Base-by-base conservation (phyloP, 306 rosid species). In the Spatholobus suberectus region DNA sequence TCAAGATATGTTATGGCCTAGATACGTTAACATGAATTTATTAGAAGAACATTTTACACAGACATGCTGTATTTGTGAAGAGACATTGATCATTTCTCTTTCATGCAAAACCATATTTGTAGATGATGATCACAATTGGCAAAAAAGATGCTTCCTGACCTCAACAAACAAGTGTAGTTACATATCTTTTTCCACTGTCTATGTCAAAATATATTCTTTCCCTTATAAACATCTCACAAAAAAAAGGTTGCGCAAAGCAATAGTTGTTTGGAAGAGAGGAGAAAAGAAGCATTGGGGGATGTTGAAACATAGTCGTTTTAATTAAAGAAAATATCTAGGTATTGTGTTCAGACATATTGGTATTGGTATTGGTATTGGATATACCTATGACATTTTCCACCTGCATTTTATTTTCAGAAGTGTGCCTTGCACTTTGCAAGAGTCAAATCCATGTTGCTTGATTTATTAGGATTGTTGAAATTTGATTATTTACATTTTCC, bases 361-460 rank as follows among this genome's bases (percentile, higher is more conserved):
- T n/a, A 61, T 24, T 26, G 38, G 8, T 58, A 27, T 12, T 61
- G 1, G 68, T 61, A 27, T 62, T 15, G n/a, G 41, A 15, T 61
- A 29, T 62, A 12, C 6, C 5, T 1, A 59, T 14, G 21, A 5
- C 40, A 37, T n/a, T 70, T 4, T 54, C 57, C 43, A 49, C 59
- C 13, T 13, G 20, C 18, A 47, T 62, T 27, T 63, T 23, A 38
- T 38, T 41, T 26, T 76, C 57, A 38, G n/a, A n/a, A 76, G 27
- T 40, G 32, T 34, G 35, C 57, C 32, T 51, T 78, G 32, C 57
- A 58, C 40, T 55, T 57, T 57, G 20, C 27, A 78, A 13, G 76
- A 78, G 20, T 68, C 69, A 52, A 40, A 68, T 68, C 27, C 68
- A 38, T 69, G 76, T 72, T 4, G 80, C 70, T 13, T 37, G 65